Conservation (phyloP, 148 eudicot genomes). For the Rhododendron vialii region DNA sequence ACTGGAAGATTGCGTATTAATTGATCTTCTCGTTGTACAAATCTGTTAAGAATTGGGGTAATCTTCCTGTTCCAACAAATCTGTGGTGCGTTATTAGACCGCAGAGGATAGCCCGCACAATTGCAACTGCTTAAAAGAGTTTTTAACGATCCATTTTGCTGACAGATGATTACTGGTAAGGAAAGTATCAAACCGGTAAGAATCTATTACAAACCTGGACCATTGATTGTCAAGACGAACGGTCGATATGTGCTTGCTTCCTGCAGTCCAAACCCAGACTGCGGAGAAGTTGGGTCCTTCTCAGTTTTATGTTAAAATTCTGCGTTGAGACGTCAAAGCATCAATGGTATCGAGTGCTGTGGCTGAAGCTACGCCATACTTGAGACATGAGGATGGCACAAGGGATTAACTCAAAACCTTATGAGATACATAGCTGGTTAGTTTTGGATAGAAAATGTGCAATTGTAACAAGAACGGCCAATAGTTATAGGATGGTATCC, state of each 20-base stretch:
- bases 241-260: background rate
- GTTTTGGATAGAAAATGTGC: background rate
- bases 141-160: background rate
- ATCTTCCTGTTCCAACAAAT: background rate
- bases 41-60: background rate
- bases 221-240: background rate
- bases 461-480: background rate
- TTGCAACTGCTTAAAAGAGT: background rate
- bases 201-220: background rate
- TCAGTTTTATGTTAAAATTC: background rate
- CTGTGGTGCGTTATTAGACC: background rate
- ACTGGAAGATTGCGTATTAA: background rate
- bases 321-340: background rate
- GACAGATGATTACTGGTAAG: background rate
- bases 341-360: background rate
- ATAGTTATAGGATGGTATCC: background rate
- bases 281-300: background rate
- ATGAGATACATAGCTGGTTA: background rate
- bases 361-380: background rate
- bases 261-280: background rate
- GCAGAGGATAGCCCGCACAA: background rate
- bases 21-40: background rate
- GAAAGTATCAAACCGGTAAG: background rate
- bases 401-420: background rate
- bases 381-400: background rate